These are phyloP conservation scores for Cryptomeria japonica DNA, from an alignment of 75 land plant genomes.

Conservation along the genomic window DNA sequence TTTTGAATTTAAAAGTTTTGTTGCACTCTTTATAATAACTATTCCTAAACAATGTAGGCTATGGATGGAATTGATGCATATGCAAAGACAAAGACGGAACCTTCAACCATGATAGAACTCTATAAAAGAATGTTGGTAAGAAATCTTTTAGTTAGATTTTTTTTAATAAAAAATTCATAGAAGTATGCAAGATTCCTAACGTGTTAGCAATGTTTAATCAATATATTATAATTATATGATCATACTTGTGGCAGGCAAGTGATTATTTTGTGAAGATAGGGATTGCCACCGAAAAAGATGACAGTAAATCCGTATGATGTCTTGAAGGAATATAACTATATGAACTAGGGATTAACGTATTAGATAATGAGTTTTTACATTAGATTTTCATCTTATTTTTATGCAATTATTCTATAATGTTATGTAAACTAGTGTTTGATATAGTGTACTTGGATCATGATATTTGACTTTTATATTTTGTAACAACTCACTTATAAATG, in stretches of 20 bases:
- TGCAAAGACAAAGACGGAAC: neutral
- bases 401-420: neutral
- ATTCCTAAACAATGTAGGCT: neutral
- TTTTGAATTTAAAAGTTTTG: neutral
- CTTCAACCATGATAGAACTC: neutral
- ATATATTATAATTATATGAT: neutral
- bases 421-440: neutral
- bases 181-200: neutral
- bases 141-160: neutral
- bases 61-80: conserved; percentile 1
- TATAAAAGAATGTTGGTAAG: neutral
- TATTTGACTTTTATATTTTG: neutral
- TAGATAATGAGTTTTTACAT: neutral
- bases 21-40: neutral
- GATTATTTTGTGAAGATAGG: neutral
- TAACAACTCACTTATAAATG: neutral
- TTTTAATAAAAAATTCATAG: neutral
- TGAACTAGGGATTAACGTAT: neutral
- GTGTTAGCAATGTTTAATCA: neutral
- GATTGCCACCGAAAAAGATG: neutral
- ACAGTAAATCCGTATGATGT: neutral
- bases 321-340: neutral
- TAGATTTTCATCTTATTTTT: neutral
- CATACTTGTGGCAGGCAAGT: neutral
- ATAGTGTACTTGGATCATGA: neutral